These are phyloP conservation scores for Sporobolus alterniflorus DNA, from an alignment of 202 grass and related monocot genomes.

Conservation along the genomic window DNA sequence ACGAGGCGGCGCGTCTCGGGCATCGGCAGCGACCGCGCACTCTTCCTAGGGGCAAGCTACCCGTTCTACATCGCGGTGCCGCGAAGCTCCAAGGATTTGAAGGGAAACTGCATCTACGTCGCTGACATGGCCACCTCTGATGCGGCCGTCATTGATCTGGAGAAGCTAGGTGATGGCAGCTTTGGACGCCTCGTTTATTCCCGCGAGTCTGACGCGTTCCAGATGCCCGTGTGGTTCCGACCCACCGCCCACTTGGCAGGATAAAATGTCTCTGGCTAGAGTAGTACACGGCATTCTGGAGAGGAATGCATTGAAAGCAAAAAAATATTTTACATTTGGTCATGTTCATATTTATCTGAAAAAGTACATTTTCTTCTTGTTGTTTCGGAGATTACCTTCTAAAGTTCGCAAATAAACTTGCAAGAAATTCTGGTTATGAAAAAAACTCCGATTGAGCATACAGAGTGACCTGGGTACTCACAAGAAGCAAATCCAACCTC, in stretches of 20 bases:
- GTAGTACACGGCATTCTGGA: not conserved
- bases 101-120: conserved; percentile 13
- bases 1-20: not conserved
- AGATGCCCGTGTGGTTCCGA: not conserved
- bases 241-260: not conserved
- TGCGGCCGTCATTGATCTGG: not conserved
- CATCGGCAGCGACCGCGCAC: not conserved
- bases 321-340: too few relatives aligned
- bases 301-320: not conserved
- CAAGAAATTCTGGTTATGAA: too few relatives aligned
- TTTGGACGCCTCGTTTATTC: not conserved
- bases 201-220: not conserved
- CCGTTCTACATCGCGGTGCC: conserved; percentile 15
- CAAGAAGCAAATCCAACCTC: too few relatives aligned
- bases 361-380: too few relatives aligned
- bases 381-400: too few relatives aligned
- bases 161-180: not conserved
- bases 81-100: not conserved
- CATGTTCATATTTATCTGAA: too few relatives aligned
- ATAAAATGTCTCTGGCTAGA: not conserved
- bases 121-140: not conserved
- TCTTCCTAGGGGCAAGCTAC: conserved; percentile 19
- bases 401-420: too few relatives aligned
- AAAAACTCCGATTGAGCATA: too few relatives aligned
- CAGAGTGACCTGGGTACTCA: too few relatives aligned